Conservation (phyloP, 352 stramenopile species). For the Pythium scleroteichum region DNA sequence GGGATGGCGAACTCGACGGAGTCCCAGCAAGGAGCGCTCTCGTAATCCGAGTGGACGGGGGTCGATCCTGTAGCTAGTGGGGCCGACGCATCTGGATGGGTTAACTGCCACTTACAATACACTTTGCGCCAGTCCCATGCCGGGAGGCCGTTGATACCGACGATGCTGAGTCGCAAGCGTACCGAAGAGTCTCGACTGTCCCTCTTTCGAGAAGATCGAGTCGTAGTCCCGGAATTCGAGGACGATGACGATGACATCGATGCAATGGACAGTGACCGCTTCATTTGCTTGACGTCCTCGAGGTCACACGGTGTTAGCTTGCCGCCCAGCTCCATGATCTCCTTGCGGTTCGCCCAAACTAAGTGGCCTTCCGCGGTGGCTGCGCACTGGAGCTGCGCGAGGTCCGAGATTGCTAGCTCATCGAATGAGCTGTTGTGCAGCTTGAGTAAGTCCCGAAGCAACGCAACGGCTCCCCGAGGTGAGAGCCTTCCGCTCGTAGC, state of each 20-base stretch:
- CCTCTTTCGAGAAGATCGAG: too few species aligned
- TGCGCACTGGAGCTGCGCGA: slow-evolving; percentile 20
- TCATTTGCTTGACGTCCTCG: slow-evolving; percentile 7
- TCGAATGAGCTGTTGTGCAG: slow-evolving; percentile 12
- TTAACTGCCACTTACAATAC: slow-evolving; percentile 17
- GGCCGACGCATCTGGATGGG: neutral
- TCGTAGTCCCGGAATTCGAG: neutral
- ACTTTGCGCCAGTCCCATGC: slow-evolving; percentile 16
- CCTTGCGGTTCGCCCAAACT: slow-evolving; percentile 16
- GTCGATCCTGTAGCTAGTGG: slow-evolving; percentile 4
- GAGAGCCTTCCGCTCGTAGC: neutral
- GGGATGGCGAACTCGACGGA: slow-evolving; percentile 7
- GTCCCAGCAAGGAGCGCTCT: slow-evolving; percentile 7
- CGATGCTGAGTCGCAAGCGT: slow-evolving; percentile 1
- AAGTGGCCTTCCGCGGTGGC: slow-evolving; percentile 16
- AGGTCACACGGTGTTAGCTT: slow-evolving; percentile 10
- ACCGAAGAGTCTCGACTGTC: neutral
- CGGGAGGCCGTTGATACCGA: neutral
- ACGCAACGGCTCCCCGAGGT: neutral
- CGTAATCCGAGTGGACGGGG: slow-evolving; percentile 6
- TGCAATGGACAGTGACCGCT: slow-evolving; percentile 2
- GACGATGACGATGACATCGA: slow-evolving; percentile 5
- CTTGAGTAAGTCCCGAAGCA: slow-evolving; percentile 17
- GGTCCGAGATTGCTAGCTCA: slow-evolving; percentile 15
- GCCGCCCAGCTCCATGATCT: slow-evolving; percentile 20